phyloP scores from a whole-genome alignment of 331 rosid species.

The Erythrophleum ivorense region DNA sequence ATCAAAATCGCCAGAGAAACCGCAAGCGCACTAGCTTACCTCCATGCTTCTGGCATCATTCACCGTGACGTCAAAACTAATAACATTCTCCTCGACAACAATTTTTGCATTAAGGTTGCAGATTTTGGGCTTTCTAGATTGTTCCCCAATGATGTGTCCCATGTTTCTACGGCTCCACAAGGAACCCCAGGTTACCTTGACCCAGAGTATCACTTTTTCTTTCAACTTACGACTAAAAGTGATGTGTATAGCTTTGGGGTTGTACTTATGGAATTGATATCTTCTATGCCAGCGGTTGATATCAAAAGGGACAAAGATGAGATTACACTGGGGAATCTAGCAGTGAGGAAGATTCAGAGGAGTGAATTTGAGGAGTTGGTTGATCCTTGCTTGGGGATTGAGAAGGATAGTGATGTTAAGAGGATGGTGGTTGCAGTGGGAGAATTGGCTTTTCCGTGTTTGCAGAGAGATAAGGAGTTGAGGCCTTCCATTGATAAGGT shows the following conservation, averaged over 20 bases:
- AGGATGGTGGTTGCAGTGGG: background rate
- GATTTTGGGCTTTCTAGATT: slow-evolving; percentile 74
- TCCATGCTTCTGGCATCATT: slow-evolving; percentile 69
- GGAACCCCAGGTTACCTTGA: slow-evolving; percentile 80
- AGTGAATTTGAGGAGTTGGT: slow-evolving; percentile 37
- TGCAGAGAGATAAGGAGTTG: background rate
- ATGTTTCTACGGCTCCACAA: slow-evolving; percentile 75
- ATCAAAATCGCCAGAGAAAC: slow-evolving; percentile 72
- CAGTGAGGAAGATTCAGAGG: slow-evolving; percentile 47
- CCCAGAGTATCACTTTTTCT: slow-evolving; percentile 68
- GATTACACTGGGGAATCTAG: slow-evolving; percentile 51
- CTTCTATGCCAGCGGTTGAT: slow-evolving; percentile 74
- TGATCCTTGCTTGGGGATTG: slow-evolving; percentile 40
- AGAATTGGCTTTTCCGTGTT: background rate
- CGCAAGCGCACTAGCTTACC: slow-evolving; percentile 61
- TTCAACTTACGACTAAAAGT: slow-evolving; percentile 65
- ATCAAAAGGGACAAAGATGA: slow-evolving; percentile 48
- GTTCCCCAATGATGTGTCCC: slow-evolving; percentile 61
- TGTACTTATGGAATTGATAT: slow-evolving; percentile 63
- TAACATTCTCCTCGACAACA: slow-evolving; percentile 67
- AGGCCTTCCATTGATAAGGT: background rate
- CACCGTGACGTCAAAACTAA: slow-evolving; percentile 77
- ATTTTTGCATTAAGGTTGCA: slow-evolving; percentile 61
- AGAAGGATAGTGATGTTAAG: slow-evolving; percentile 31
- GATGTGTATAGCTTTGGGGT: slow-evolving; percentile 79